Base-by-base conservation (phyloP, 352 stramenopile genomes). In the Pythium rishiriense region DNA sequence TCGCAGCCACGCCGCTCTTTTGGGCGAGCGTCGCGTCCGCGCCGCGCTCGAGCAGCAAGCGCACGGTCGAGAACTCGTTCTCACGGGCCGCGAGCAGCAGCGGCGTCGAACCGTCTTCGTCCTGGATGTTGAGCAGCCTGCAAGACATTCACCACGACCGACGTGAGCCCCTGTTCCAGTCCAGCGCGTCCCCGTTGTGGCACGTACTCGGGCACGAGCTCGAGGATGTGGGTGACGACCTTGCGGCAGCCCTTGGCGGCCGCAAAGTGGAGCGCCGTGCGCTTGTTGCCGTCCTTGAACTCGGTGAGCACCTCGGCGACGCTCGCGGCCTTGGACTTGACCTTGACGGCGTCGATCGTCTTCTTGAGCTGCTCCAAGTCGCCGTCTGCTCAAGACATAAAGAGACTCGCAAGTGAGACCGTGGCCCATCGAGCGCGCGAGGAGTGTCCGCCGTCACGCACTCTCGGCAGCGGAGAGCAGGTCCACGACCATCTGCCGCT, bases 231-330 rank as follows among this genome's bases (percentile, higher is more conserved):
- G 29, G 62, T 66, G 37, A 92, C 74, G 31, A 91, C 77, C 69
- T 94, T 92, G n/a, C 80, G 76, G 29, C 85, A 81, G 33, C 85
- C 85, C 66, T 91, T 90, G 54, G 77, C 76, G 12, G 83, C 85
- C 4, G 85, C 83, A 69, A 94, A 94, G 70, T 94, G 85, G 60
- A 94, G 66, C 55, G 83, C 79, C 64, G 76, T 85, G 68, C 85
- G 85, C 72, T 92, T 88, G 69, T 94, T 80, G 45, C 79, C 85
- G 69, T 94, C 85, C 62, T 90, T 91, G 69, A 90, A 94, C 50
- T 87, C 81, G 65, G 58, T 78, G 25, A 94, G 70, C 50, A 83
- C 75, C 5, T 69, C 66, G 0, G 22, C 54, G 5, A 65, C 48
- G 46, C 76, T 73, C 64, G 83, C 83, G n/a, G 75, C 59, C 58